phyloP scores from a whole-genome alignment of 2,329 filamentous ascomycete genomes.

The Macrophomina phaseolina region DNA sequence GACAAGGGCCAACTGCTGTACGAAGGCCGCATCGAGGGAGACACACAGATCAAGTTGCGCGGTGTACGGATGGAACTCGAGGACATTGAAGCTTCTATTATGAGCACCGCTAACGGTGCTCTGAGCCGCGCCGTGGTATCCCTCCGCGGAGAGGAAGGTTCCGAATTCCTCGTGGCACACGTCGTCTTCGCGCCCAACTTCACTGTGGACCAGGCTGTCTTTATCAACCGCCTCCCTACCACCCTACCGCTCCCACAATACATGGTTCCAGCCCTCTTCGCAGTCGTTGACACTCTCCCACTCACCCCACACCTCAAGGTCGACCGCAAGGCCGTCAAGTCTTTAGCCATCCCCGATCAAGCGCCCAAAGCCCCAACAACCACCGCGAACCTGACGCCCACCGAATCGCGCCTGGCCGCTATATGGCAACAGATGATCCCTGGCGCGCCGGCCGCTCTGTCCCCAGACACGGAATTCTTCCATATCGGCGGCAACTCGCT shows the following conservation, averaged over 20 bases:
- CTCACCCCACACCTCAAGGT: constrained; percentile 12
- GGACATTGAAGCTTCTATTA: constrained; percentile 31
- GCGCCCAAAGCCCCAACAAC: background rate
- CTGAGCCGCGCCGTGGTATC: background rate
- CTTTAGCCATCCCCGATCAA: background rate
- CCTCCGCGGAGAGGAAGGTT: constrained; percentile 28
- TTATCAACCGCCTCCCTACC: too few species aligned
- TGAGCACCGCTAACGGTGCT: constrained; percentile 34
- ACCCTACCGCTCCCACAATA: constrained; percentile 15
- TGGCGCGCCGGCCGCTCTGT: background rate
- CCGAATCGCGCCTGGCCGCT: background rate
- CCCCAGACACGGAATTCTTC: constrained; percentile 20
- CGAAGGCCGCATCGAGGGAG: constrained; percentile 30
- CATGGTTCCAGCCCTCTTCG: background rate
- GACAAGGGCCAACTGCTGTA: constrained; percentile 44
- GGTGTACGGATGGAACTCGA: constrained; percentile 48
- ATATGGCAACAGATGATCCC: constrained; percentile 18
- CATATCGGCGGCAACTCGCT: constrained; percentile 25
- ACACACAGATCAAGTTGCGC: constrained; percentile 39
- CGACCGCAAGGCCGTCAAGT: constrained; percentile 5
- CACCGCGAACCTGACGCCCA: background rate
- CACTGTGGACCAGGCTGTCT: too few species aligned
- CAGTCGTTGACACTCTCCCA: background rate
- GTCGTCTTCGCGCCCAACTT: constrained; percentile 28
- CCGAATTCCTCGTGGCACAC: background rate